Evolutionary conservation across 1,284 basidiomycete species (phyloP), one percentile per base, ranked within the genome.

Genomic region (Sanghuangporus sanghuang): DNA sequence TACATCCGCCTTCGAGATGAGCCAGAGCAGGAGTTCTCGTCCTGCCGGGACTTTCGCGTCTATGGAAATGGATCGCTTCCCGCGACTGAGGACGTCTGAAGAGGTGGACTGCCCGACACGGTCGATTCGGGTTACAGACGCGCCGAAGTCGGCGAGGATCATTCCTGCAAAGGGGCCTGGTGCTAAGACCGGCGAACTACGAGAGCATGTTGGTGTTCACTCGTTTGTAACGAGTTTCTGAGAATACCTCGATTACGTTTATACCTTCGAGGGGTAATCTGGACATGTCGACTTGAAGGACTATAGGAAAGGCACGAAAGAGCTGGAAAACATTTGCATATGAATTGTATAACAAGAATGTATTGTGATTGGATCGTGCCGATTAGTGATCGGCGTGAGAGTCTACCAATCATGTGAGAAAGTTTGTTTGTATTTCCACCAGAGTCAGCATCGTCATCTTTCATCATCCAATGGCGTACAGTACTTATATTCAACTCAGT

Each of bases 151-250:
- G 7, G 91, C 86, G 40, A 95, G 81, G 52, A 94, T 73, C 61
- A 93, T 80, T n/a, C 89, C 90, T 7, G 90, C 85, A 68, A 90
- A 92, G 0, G 91, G 92, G 1, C 85, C 91, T 1, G 92, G 92
- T 5, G 91, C 92, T n/a, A 14, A 94, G 78, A n/a, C 92, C 92
- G 32, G 87, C 91, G 70, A 94, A 93, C 87, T 94, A 67, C 16
- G 44, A 35, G 36, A 11, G 27, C 48, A 23, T 27, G 46, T 48
- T 42, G 42, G 38, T 46, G 2, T 36, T n/a, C n/a, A 52, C 7
- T 38, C 6, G 38, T 23, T 18, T 21, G 21, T 39, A 56, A 36
- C 5, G 40, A 63, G 21, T 21, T 35, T 11, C 12, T 4, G 6
- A 14, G 42, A 16, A 42, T 40, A 64, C 62, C 57, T 64, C 62